A percentile compares a stretch with the other conserved stretches of the same genome.
Evolutionary conservation across 495 filamentous ascomycete genomes (phyloP).

Genomic region (Aspergillus biplanus): DNA sequence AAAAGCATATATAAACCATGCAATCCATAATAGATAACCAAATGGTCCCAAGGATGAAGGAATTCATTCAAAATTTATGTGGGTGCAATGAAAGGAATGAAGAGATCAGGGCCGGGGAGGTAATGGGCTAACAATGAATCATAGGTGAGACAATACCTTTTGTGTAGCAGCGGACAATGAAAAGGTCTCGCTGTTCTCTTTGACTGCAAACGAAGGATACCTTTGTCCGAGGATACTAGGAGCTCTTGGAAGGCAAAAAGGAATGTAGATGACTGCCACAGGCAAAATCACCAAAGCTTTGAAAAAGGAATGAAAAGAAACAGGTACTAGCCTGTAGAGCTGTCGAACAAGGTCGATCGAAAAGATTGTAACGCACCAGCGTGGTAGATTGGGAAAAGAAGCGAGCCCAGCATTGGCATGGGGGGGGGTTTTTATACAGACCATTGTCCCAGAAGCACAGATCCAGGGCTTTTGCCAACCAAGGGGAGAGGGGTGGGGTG

Average conservation of each 20-base stretch:
- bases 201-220: slow-evolving; percentile 5
- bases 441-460: slow-evolving; percentile 5
- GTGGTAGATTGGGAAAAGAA: slow-evolving; percentile 24
- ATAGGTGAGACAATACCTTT: slow-evolving; percentile 23
- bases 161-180: slow-evolving; percentile 9
- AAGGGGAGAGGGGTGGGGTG: slow-evolving; percentile 15
- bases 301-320: slow-evolving; percentile 39
- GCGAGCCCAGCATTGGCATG: slow-evolving; percentile 17
- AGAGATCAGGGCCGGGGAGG: too few species aligned
- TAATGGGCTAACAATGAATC: too few species aligned
- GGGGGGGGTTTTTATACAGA: slow-evolving; percentile 26
- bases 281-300: slow-evolving; percentile 33
- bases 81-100: too few species aligned
- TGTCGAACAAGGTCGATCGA: slow-evolving; percentile 34
- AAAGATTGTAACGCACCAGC: slow-evolving; percentile 33
- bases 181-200: slow-evolving; percentile 5
- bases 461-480: slow-evolving; percentile 12
- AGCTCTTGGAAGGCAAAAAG: slow-evolving; percentile 21
- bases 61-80: too few species aligned
- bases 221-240: slow-evolving; percentile 2
- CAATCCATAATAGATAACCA: neutral
- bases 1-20: neutral
- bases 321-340: slow-evolving; percentile 39
- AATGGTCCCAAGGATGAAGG: neutral
- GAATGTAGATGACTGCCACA: slow-evolving; percentile 43